Evolutionary conservation across 1,284 basidiomycete species (phyloP).

Genomic region (Cutaneotrichosporon dermatis): DNA sequence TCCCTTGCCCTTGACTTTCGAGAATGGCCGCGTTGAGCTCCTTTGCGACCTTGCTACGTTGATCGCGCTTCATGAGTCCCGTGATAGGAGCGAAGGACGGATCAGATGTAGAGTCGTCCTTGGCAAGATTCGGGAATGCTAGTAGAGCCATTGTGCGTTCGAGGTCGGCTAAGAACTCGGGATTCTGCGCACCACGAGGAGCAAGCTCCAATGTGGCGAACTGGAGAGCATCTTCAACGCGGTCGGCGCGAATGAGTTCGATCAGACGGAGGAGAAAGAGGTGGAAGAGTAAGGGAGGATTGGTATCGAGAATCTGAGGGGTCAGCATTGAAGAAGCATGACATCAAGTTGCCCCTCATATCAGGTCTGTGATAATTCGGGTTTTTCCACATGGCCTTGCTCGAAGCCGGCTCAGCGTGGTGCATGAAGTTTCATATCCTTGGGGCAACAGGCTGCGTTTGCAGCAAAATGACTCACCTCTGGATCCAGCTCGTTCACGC

Average conservation of each 20-base stretch:
- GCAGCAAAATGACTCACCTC: constrained; percentile 65
- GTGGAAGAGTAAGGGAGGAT: constrained; percentile 83
- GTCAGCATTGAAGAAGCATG: constrained; percentile 14
- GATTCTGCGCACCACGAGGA: constrained; percentile 88
- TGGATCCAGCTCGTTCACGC: constrained; percentile 91
- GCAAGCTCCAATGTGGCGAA: constrained; percentile 94
- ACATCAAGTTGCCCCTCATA: constrained; percentile 44
- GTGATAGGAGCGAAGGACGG: constrained; percentile 42
- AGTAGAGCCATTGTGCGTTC: constrained; percentile 94
- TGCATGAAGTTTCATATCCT: constrained; percentile 94
- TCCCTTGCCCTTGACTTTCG: constrained; percentile 82
- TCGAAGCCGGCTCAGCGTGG: constrained; percentile 79
- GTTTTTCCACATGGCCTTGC: constrained; percentile 49
- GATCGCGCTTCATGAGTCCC: constrained; percentile 69
- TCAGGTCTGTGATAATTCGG: constrained; percentile 50
- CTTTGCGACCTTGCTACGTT: constrained; percentile 81
- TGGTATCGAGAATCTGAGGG: constrained; percentile 83
- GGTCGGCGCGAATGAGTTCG: constrained; percentile 82
- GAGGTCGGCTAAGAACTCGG: constrained; percentile 84
- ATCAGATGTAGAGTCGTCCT: constrained; percentile 36
- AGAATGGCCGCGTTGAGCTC: constrained; percentile 94
- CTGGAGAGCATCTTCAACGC: constrained; percentile 70
- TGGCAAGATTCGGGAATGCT: constrained; percentile 66
- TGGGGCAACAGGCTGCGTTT: constrained; percentile 24
- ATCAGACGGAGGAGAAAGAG: constrained; percentile 91